Base-by-base conservation (phyloP, 2,329 filamentous ascomycete genomes). In the Claviceps citrina region DNA sequence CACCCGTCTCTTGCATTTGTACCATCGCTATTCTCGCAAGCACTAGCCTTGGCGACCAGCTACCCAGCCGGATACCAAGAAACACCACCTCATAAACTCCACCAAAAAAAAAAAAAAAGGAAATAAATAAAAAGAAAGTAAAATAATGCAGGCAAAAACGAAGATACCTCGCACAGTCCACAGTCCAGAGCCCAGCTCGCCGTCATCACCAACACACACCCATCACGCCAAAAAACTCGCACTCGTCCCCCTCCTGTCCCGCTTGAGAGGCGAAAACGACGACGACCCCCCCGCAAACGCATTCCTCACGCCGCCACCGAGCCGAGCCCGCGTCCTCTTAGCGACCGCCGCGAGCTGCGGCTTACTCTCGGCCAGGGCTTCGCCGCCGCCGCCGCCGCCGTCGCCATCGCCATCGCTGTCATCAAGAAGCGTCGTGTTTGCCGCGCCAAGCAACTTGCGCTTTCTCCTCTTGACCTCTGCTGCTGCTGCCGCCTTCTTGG, bases 181-280 rank as follows among this genome's bases (percentile, higher is more conserved):
- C n/a, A n/a, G n/a, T n/a, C n/a, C n/a, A n/a, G n/a, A n/a, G n/a
- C n/a, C n/a, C n/a, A n/a, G n/a, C n/a, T n/a, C n/a, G n/a, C n/a
- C n/a, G n/a, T n/a, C n/a, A n/a, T n/a, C n/a, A n/a, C n/a, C n/a
- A n/a, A n/a, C n/a, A n/a, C n/a, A n/a, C n/a, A 27, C 10, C 24
- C 22, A 25, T 48, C 50, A 72, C 40, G 61, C 67, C 43, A 76
- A 54, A 48, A 79, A 79, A 51, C 75, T 79, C 40, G 75, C 74
- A 44, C 67, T 66, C 3, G 73, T 67, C 25, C 75, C 74, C 44
- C 76, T 73, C 43, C 71, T 70, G 38, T 84, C 76, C 53, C 72
- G 71, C 62, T 86, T 86, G 43, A 86, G 60, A 7, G 81, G 81
- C 15, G 81, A 85, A 54, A 86, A 85, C 4, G 66, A 52, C 4